phyloP scores from a whole-genome alignment of 495 filamentous ascomycete species.

The Hypoxylon perforatum region DNA sequence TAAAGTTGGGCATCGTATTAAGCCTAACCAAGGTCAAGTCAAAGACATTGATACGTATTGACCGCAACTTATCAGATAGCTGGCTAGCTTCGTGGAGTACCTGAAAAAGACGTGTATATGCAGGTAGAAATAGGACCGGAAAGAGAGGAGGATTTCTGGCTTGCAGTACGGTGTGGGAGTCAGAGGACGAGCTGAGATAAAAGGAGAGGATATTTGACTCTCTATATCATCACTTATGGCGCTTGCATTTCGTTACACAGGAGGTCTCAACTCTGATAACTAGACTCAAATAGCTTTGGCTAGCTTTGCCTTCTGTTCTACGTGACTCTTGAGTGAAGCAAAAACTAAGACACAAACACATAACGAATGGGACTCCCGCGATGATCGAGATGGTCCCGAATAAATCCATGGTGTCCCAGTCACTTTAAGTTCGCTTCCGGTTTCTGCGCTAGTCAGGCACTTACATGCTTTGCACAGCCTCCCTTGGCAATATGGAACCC shows the following conservation, averaged over 20 bases:
- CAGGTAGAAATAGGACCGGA: background rate
- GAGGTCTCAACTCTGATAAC: constrained; percentile 6
- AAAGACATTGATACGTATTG: constrained; percentile 25
- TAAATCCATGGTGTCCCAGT: background rate
- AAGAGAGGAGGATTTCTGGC: background rate
- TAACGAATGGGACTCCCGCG: background rate
- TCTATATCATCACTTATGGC: background rate
- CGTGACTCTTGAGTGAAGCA: constrained; percentile 1
- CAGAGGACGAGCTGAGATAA: background rate
- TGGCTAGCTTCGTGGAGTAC: background rate
- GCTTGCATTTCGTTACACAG: constrained; percentile 15
- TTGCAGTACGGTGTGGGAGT: background rate
- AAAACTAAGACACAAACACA: background rate
- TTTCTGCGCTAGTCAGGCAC: background rate
- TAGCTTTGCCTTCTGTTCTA: background rate
- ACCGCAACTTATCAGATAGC: constrained; percentile 18
- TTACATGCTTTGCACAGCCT: constrained; percentile 24
- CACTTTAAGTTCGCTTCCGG: background rate
- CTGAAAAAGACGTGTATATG: background rate
- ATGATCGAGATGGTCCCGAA: constrained; percentile 7
- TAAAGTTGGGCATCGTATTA: constrained; percentile 31
- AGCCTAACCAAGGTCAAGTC: constrained; percentile 34
- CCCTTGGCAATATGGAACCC: constrained; percentile 19
- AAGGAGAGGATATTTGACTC: constrained; percentile 13
- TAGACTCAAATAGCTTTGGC: constrained; percentile 8